Conservation (phyloP, 495 filamentous ascomycete species). For the Lophiostoma macrostomum region DNA sequence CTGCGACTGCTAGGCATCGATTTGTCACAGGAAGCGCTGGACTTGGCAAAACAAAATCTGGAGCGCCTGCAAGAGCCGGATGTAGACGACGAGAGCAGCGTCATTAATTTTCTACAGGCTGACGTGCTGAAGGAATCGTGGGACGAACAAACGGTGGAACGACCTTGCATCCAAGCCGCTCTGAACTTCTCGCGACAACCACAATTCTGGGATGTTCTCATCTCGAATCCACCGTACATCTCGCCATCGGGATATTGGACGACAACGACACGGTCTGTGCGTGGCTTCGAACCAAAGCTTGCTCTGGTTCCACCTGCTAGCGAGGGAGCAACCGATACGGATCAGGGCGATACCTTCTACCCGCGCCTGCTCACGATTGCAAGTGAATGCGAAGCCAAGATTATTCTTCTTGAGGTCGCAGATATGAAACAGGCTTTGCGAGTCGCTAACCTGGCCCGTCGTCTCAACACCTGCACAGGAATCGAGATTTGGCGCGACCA, state of each 20-base stretch:
- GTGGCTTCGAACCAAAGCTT: constrained; percentile 71
- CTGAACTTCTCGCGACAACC: constrained; percentile 13
- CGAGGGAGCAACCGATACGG: background rate
- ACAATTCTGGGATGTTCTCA: constrained; percentile 62
- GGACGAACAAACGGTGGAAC: background rate
- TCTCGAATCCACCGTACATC: constrained; percentile 91
- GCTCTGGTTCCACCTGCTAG: constrained; percentile 66
- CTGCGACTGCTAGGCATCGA: constrained; percentile 52
- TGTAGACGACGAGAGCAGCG: constrained; percentile 2
- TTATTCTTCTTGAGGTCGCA: constrained; percentile 59
- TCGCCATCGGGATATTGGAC: constrained; percentile 55
- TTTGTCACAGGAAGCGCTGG: constrained; percentile 58
- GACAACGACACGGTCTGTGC: constrained; percentile 63
- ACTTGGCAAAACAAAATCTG: constrained; percentile 49
- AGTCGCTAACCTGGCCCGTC: constrained; percentile 23
- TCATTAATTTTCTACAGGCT: constrained; percentile 49
- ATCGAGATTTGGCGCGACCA: constrained; percentile 56
- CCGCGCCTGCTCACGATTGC: constrained; percentile 48
- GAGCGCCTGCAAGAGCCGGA: background rate
- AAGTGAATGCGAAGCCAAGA: constrained; percentile 36
- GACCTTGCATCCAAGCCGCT: constrained; percentile 4
- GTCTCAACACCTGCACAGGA: constrained; percentile 35
- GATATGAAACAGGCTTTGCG: constrained; percentile 47
- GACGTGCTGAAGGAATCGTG: constrained; percentile 26
- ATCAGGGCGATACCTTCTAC: constrained; percentile 60